A percentile compares a stretch with the other conserved stretches of the same genome.
Evolutionary conservation across 306 rosid species (phyloP).

Genomic region (Trifolium subterraneum): DNA sequence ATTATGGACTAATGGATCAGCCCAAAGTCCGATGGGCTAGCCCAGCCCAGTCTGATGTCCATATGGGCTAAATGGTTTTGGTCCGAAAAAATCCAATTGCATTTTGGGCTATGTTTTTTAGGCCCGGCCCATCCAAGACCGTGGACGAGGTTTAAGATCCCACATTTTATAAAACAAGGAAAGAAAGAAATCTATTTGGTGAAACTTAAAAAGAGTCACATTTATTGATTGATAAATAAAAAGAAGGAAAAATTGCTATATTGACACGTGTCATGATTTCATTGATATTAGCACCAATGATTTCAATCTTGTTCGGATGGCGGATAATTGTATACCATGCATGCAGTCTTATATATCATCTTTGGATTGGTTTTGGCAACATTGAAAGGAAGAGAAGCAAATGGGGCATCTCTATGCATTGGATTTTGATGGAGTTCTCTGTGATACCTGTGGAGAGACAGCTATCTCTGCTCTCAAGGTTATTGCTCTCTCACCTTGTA

Average conservation of each 20-base stretch:
- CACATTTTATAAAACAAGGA: background rate
- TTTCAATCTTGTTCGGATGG: conserved; percentile 43
- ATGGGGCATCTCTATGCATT: conserved; percentile 51
- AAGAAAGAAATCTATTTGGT: too few relatives aligned
- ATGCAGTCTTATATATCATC: conserved; percentile 30
- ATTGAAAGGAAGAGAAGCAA: conserved; percentile 32
- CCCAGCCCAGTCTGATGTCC: too few relatives aligned
- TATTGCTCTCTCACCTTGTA: conserved; percentile 20
- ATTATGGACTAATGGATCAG: too few relatives aligned
- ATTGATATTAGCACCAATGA: conserved; percentile 13
- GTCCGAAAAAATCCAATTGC: too few relatives aligned
- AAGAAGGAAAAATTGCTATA: background rate
- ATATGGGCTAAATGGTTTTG: too few relatives aligned
- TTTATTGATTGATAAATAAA: background rate
- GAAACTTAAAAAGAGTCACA: background rate
- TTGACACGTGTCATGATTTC: conserved; percentile 45
- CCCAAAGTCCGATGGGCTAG: too few relatives aligned
- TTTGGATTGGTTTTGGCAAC: conserved; percentile 33
- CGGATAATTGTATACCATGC: conserved; percentile 27
- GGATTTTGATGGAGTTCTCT: conserved; percentile 51
- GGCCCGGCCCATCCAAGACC: too few relatives aligned
- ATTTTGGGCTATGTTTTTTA: too few relatives aligned
- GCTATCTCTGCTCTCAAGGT: conserved; percentile 49
- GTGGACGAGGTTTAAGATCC: background rate
- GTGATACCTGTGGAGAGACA: conserved; percentile 48